Base-by-base conservation (phyloP, 148 eudicot species). In the Silene latifolia region DNA sequence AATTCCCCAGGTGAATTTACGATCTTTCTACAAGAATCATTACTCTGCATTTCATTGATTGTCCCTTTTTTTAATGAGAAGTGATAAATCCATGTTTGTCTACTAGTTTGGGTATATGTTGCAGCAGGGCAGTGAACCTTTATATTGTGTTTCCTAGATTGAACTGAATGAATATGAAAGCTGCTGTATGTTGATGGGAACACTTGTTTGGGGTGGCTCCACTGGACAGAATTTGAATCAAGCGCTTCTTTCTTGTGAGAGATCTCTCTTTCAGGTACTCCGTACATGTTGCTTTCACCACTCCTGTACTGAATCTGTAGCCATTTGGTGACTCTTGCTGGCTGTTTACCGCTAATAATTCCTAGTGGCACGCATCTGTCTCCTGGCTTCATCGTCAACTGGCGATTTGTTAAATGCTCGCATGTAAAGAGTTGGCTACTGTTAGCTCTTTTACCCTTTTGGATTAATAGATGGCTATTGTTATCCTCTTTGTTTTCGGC, bases 161-260 rank as follows among this genome's bases (percentile, higher is more conserved):
- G 99, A 96, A 80, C 80, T 96, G 85, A 85, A 83, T 71, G 98
- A 96, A 79, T 78, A 76, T 77, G 90, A 89, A 78, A 96, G 87
- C 39, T 80, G 79, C 65, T 85, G 89, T 67, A 80, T 78, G 70
- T 85, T 96, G 79, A 74, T 84, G 3, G 94, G 89, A 72, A 96
- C 97, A 66, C 79, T 96, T 77, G 98, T 85, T 53, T 96, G 99
- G 99, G 79, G 82, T 79, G 86, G 88, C 64, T 77, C 86, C 79
- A 75, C 78, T 24, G 76, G 76, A 66, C 76, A 85, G 76, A 80
- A 83, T 70, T 87, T 88, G 64, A 76, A 79, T 68, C 91, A 89
- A 78, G 97, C 99, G 63, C 74, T 88, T 78, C 82, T 81, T 72
- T 82, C 85, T 64, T 85, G 74, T 79, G 82, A 92, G 79, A 72